Evolutionary conservation across 257 asterid species (phyloP).

Genomic region (Coffea eugenioides): DNA sequence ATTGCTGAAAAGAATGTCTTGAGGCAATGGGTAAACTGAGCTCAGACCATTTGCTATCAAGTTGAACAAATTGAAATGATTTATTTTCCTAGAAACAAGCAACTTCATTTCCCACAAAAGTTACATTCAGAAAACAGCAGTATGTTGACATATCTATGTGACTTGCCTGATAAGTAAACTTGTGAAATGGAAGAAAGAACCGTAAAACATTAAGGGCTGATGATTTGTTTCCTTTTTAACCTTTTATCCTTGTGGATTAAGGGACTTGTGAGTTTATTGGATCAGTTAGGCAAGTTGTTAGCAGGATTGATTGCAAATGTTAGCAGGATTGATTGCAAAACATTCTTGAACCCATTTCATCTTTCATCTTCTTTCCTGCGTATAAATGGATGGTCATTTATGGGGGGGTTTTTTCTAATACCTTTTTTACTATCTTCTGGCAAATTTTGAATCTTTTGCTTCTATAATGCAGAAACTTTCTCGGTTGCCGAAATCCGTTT

Average conservation of each 20-base stretch:
- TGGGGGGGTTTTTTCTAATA: background rate
- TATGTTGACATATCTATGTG: background rate
- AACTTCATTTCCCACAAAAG: background rate
- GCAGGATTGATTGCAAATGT: background rate
- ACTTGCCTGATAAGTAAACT: background rate
- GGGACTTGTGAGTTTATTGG: background rate
- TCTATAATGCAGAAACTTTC: conserved; percentile 71
- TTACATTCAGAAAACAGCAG: background rate
- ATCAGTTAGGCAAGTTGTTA: background rate
- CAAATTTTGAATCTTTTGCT: background rate
- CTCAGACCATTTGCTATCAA: background rate
- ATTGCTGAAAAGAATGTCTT: background rate
- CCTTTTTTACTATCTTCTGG: background rate
- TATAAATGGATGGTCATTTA: background rate
- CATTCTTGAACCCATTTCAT: background rate
- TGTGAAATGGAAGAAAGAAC: background rate
- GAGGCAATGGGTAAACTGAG: background rate
- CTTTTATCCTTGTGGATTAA: background rate
- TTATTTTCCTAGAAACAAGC: background rate
- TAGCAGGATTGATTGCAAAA: background rate
- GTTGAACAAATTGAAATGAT: background rate
- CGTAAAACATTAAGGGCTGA: background rate
- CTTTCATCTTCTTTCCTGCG: background rate
- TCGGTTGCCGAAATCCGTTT: conserved; percentile 72
- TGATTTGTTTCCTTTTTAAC: background rate